A percentile compares a stretch with the other conserved stretches of the same genome.
Conservation (phyloP, 768 basidiomycete genomes). For the Tremella fuciformis region DNA sequence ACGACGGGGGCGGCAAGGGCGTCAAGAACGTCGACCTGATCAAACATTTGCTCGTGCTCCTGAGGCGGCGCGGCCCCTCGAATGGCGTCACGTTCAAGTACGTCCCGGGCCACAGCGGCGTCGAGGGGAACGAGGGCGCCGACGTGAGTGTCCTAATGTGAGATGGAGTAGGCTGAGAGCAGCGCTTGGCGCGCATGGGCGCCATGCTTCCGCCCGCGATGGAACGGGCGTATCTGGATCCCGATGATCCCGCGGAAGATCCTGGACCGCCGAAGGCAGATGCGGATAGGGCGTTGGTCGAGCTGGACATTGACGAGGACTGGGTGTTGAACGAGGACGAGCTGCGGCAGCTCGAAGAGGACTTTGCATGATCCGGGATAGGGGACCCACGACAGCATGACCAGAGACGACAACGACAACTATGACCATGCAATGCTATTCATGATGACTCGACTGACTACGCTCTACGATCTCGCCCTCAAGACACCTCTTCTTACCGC, state of each 20-base stretch:
- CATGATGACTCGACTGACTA: conserved; percentile 2
- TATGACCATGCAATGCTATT: too few relatives aligned
- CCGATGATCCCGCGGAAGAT: conserved; percentile 32
- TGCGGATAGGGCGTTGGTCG: conserved; percentile 6
- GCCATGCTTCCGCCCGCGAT: conserved; percentile 29
- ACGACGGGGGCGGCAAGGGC: conserved; percentile 2
- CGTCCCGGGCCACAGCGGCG: conserved; percentile 75
- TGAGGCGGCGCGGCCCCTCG: conserved; percentile 58
- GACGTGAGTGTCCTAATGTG: conserved; percentile 55
- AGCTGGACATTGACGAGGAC: conserved; percentile 36
- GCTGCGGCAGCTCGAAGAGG: conserved; percentile 25
- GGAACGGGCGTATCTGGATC: conserved; percentile 26
- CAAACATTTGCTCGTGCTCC: conserved; percentile 64
- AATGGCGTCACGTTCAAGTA: conserved; percentile 61
- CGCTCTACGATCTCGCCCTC: neutral
- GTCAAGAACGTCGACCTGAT: conserved; percentile 75
- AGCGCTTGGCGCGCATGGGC: conserved; percentile 45
- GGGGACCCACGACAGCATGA: too few relatives aligned
- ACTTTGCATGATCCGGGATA: neutral
- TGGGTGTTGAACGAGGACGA: conserved; percentile 44
- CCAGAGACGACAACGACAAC: too few relatives aligned
- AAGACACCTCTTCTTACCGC: too few relatives aligned
- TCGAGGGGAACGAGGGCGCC: conserved; percentile 80
- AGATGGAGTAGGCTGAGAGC: conserved; percentile 1
- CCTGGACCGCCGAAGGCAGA: conserved; percentile 2